Percentiles rank a stretch among this genome's conserved stretches.
Evolutionary conservation across 2,329 filamentous ascomycete genomes (phyloP).

Genomic region (Paracamarosporium sp.): DNA sequence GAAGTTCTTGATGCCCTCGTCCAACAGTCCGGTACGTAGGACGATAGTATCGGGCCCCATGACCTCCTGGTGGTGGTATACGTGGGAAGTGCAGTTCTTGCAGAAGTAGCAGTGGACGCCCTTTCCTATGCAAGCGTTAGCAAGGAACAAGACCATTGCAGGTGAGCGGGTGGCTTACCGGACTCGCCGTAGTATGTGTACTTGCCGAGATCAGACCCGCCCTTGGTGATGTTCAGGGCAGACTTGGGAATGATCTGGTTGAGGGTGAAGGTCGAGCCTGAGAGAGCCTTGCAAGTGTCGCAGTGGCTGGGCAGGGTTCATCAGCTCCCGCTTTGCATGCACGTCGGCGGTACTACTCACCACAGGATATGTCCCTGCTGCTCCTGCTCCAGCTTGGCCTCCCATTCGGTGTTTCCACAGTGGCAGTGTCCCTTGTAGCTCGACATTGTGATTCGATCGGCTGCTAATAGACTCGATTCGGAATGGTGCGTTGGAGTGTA

Average conservation of each 20-base stretch:
- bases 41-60: constrained; percentile 60
- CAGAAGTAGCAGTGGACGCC: constrained; percentile 65
- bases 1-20: constrained; percentile 55
- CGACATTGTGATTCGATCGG: constrained; percentile 45
- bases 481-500: constrained; percentile 1
- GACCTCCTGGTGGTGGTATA: constrained; percentile 63
- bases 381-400: constrained; percentile 55
- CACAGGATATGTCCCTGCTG: constrained; percentile 55
- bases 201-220: constrained; percentile 52
- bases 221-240: constrained; percentile 60
- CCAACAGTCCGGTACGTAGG: constrained; percentile 58
- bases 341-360: constrained; percentile 38
- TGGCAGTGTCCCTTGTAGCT: constrained; percentile 61
- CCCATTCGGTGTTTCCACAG: constrained; percentile 62
- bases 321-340: neutral
- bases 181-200: constrained; percentile 66
- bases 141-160: neutral
- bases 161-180: constrained; percentile 40
- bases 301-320: constrained; percentile 59
- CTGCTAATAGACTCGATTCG: neutral
- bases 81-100: constrained; percentile 61
- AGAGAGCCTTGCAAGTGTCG: constrained; percentile 63
- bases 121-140: constrained; percentile 50
- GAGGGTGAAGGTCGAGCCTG: constrained; percentile 59
- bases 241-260: constrained; percentile 61